Base-by-base conservation (phyloP, 192 early-diverging fungal species). In the Coemansia erecta region DNA sequence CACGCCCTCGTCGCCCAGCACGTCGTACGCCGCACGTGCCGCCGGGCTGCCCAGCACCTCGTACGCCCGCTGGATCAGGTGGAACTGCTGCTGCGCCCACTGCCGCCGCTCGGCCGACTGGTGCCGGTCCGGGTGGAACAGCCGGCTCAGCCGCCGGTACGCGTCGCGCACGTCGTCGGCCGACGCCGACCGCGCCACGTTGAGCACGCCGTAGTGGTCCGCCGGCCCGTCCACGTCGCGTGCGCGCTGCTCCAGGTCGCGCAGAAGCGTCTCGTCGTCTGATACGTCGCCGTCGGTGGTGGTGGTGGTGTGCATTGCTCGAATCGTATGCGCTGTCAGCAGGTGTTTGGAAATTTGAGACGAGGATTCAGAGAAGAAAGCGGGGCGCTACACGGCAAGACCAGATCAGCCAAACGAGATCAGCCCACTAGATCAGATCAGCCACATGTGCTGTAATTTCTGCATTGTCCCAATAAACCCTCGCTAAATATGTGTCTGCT, bases 1-100 rank as follows among this genome's bases (percentile, higher is more conserved):
- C 23, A 97, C 64, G 33, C 94, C 94, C 61, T 91, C 86, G 60
- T 94, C 93, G n/a, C 95, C 94, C 47, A 91, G 93, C 40, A 85
- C 85, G 70, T 99, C 97, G 72, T 97, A 99, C 23, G 93, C 86
- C 2, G 87, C 84, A 33, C 94, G 80, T 58, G 85, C 84, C 21
- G 85, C 81, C 12, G 84, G 70, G 73, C 97, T 89, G 13, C 84
- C 85, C 12, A 99, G 82, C 21, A 98, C 87, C 77, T 92, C 89
- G 72, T 91, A 89, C 2, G 91, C 91, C 56, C 82, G 84, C 64
- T 88, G 84, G 58, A 91, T 90, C n/a, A 66, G 60, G 51, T 90
- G 86, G 60, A 92, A 92, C 59, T 90, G 84, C 3, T 75, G 79
- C 69, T 88, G 88, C 2, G 91, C 91, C 52, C 84, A 76, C 49